Evolutionary conservation across 2,329 filamentous ascomycete species (phyloP).

Genomic region (Fusarium sp.): DNA sequence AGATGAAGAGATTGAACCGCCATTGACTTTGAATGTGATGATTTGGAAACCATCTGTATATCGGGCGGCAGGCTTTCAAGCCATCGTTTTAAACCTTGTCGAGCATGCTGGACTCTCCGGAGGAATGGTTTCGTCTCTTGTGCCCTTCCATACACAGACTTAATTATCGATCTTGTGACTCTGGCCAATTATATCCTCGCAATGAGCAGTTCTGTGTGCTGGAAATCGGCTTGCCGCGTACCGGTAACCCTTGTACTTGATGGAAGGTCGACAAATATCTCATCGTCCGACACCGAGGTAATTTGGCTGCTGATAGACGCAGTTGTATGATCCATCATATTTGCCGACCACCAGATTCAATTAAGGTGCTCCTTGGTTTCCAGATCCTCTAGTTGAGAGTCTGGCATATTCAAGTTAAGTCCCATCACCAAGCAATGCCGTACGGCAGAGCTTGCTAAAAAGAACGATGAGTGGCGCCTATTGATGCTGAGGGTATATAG

Average conservation of each 20-base stretch:
- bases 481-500: constrained; percentile 25
- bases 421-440: constrained; percentile 27
- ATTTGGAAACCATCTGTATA: not conserved
- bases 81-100: not conserved
- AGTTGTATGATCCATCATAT: constrained; percentile 11
- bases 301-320: not conserved
- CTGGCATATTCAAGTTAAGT: constrained; percentile 22
- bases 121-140: not conserved
- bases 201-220: not conserved
- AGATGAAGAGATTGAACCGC: constrained; percentile 5
- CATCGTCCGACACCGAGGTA: constrained; percentile 1
- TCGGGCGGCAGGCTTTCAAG: not conserved
- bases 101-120: not conserved
- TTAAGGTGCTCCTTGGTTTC: constrained; percentile 21
- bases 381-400: constrained; percentile 9
- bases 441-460: constrained; percentile 19
- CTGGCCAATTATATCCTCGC: not conserved
- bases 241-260: not conserved
- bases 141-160: not conserved
- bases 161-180: not conserved
- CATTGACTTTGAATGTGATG: not conserved
- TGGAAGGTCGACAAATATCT: constrained; percentile 3
- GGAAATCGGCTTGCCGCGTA: not conserved
- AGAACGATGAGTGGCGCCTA: constrained; percentile 21
- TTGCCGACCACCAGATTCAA: constrained; percentile 29